A percentile compares a stretch with the other conserved stretches of the same genome.
These are phyloP conservation scores for Neurospora sp. DNA, from an alignment of 495 filamentous ascomycete species.

Conservation along the genomic window DNA sequence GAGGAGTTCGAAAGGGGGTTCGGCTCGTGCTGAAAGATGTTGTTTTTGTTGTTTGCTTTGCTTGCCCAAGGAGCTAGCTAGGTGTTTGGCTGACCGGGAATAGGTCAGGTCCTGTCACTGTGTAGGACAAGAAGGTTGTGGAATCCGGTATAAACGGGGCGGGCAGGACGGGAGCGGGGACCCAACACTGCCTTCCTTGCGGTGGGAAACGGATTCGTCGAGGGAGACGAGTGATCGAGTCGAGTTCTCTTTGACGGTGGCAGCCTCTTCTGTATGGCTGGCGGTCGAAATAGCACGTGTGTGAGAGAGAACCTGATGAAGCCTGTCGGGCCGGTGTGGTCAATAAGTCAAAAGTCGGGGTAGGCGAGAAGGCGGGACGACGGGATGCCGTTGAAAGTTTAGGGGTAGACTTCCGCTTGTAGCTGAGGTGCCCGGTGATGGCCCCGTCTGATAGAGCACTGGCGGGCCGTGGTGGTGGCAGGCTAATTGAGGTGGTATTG, in stretches of 20 bases:
- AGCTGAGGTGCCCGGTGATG: not conserved
- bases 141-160: not conserved
- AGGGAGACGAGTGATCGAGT: not conserved
- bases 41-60: not conserved
- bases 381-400: not conserved
- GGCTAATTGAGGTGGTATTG: not conserved
- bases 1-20: not conserved
- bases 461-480: not conserved
- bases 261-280: not conserved
- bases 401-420: not conserved
- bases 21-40: not conserved
- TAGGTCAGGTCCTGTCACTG: not conserved
- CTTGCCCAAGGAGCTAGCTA: not conserved
- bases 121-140: not conserved
- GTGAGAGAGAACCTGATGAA: not conserved
- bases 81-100: not conserved
- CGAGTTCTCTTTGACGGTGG: not conserved
- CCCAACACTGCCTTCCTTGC: not conserved
- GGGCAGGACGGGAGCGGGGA: not conserved
- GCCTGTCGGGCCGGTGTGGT: not conserved
- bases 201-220: not conserved
- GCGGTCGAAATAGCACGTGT: not conserved
- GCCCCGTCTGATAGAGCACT: not conserved
- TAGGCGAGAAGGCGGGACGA: not conserved
- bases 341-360: not conserved